Evolutionary conservation across 441 rosid genomes (phyloP).

Genomic region (Croton laevigatus): DNA sequence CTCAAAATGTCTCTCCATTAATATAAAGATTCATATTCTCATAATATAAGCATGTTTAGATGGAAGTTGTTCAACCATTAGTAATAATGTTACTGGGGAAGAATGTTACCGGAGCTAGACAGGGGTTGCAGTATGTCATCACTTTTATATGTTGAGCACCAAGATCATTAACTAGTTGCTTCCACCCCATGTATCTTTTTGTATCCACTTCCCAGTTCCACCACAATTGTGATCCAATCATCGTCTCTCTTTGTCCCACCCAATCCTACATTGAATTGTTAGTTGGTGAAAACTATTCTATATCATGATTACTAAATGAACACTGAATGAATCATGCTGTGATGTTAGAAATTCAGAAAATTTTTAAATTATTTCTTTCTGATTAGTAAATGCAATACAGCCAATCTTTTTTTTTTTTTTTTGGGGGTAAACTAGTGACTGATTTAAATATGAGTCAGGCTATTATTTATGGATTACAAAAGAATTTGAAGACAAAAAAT

Average conservation of each 20-base stretch:
- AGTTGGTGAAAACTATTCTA: constrained; percentile 12
- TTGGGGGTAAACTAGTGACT: not conserved
- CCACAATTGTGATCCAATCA: constrained; percentile 70
- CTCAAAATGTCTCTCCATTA: not conserved
- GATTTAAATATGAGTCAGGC: not conserved
- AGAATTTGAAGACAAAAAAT: not conserved
- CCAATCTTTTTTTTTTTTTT: too few relatives aligned
- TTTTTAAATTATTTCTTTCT: not conserved
- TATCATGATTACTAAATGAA: not conserved
- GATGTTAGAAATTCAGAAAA: not conserved
- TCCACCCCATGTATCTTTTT: constrained; percentile 54
- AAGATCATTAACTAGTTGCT: constrained; percentile 49
- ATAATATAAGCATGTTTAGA: not conserved
- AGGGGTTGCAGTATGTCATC: constrained; percentile 80
- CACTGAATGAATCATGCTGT: not conserved
- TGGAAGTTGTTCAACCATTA: not conserved
- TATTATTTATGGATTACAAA: too few relatives aligned
- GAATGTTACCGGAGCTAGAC: constrained; percentile 58
- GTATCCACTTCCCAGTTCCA: constrained; percentile 84
- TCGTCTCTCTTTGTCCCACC: constrained; percentile 67
- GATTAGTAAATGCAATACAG: not conserved
- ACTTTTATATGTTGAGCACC: constrained; percentile 43
- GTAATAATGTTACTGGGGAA: not conserved
- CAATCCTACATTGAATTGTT: constrained; percentile 46
- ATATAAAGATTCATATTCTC: not conserved